Percentiles rank a stretch among this genome's conserved stretches.
Evolutionary conservation across 2,329 filamentous ascomycete species (phyloP).

Genomic region (Dothidotthia symphoricarpi): DNA sequence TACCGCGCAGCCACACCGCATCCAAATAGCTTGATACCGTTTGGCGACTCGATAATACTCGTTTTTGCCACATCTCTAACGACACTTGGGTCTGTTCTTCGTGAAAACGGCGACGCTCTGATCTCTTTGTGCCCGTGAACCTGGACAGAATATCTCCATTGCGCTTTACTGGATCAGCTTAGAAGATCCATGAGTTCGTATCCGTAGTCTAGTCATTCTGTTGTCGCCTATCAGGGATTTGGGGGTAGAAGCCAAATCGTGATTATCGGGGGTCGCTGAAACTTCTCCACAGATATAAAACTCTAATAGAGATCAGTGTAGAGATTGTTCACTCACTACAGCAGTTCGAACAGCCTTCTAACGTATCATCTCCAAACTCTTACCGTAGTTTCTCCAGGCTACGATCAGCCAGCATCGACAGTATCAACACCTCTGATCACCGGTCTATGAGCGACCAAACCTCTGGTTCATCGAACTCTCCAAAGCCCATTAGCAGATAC

Average conservation of each 20-base stretch:
- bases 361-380: constrained; percentile 2
- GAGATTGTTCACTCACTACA: constrained; percentile 10
- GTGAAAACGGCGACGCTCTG: constrained; percentile 18
- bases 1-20: constrained; percentile 19
- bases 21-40: constrained; percentile 14
- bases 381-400: neutral
- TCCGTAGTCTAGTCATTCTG: constrained; percentile 21
- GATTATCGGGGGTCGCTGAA: constrained; percentile 12
- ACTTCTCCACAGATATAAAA: constrained; percentile 25
- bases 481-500: constrained; percentile 10
- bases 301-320: constrained; percentile 11
- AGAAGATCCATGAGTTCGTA: constrained; percentile 19
- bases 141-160: constrained; percentile 23
- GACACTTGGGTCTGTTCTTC: constrained; percentile 7
- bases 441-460: constrained; percentile 25
- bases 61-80: constrained; percentile 16
- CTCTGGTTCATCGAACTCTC: constrained; percentile 26
- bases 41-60: constrained; percentile 8
- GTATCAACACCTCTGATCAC: neutral
- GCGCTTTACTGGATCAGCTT: constrained; percentile 28
- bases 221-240: constrained; percentile 23
- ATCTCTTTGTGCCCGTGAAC: constrained; percentile 18
- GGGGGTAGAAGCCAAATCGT: constrained; percentile 7
- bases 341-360: constrained; percentile 4
- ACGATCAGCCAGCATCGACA: constrained; percentile 5